phyloP scores from a whole-genome alignment of 371 early-diverging fungal genomes.

The Rhizomucor pusillus region DNA sequence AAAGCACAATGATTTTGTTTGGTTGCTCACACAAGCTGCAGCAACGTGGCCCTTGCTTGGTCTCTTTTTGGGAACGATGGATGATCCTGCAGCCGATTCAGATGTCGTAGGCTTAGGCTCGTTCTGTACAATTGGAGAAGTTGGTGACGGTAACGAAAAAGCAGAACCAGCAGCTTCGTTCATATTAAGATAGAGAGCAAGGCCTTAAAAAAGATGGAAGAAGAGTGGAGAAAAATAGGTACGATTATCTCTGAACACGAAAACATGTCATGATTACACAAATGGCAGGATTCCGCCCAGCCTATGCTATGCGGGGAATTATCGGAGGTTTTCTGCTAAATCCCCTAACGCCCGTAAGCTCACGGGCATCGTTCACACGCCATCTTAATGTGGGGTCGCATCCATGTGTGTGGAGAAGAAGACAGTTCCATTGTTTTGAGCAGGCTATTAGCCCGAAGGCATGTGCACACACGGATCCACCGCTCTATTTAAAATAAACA shows the following conservation, averaged over 20 bases:
- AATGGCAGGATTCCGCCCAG: too few species aligned
- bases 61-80: constrained; percentile 8
- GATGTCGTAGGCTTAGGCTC: background rate
- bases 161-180: background rate
- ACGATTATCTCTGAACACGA: background rate
- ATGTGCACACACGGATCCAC: too few species aligned
- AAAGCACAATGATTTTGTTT: background rate
- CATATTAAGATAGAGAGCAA: background rate
- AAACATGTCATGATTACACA: too few species aligned
- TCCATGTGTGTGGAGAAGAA: too few species aligned
- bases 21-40: constrained; percentile 17
- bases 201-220: background rate
- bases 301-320: too few species aligned
- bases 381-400: too few species aligned
- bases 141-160: background rate
- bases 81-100: background rate
- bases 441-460: too few species aligned
- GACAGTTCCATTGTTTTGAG: too few species aligned
- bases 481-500: too few species aligned
- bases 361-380: too few species aligned
- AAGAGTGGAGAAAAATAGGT: background rate
- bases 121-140: background rate
- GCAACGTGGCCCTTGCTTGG: constrained; percentile 18
- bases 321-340: too few species aligned
- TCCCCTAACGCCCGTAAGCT: too few species aligned